Percentiles rank a stretch among this genome's conserved stretches.
Evolutionary conservation across 768 basidiomycete genomes (phyloP).

Genomic region (Pisolithus marmoratus): DNA sequence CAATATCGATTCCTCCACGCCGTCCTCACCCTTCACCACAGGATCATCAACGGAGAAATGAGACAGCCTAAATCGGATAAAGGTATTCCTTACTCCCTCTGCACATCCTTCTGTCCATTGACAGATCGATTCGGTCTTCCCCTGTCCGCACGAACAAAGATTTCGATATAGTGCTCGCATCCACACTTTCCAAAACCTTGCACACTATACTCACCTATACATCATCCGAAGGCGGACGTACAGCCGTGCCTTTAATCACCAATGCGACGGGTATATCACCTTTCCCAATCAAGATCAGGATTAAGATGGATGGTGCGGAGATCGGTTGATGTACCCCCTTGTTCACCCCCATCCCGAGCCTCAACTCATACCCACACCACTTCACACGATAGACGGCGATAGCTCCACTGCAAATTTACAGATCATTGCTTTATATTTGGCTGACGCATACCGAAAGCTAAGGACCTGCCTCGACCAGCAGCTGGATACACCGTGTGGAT

Average conservation of each 20-base stretch:
- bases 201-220: slow-evolving; percentile 71
- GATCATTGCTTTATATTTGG: no score
- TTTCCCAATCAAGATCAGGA: slow-evolving; percentile 67
- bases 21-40: slow-evolving; percentile 19
- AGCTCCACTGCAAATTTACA: no score
- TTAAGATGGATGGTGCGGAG: slow-evolving; percentile 64
- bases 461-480: no score
- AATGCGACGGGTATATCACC: slow-evolving; percentile 72
- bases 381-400: no score
- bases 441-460: no score
- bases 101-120: background rate
- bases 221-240: slow-evolving; percentile 70
- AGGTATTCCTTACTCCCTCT: slow-evolving; percentile 36
- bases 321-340: slow-evolving; percentile 32
- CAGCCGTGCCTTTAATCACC: slow-evolving; percentile 75
- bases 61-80: slow-evolving; percentile 62
- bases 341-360: background rate
- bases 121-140: background rate
- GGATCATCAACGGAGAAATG: slow-evolving; percentile 77
- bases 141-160: slow-evolving; percentile 38
- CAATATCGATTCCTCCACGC: background rate
- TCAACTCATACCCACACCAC: no score
- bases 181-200: slow-evolving; percentile 60
- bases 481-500: no score
- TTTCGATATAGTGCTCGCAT: slow-evolving; percentile 53